phyloP scores from a whole-genome alignment of 2,329 filamentous ascomycete species.

The Dactylonectria estremocensis region DNA sequence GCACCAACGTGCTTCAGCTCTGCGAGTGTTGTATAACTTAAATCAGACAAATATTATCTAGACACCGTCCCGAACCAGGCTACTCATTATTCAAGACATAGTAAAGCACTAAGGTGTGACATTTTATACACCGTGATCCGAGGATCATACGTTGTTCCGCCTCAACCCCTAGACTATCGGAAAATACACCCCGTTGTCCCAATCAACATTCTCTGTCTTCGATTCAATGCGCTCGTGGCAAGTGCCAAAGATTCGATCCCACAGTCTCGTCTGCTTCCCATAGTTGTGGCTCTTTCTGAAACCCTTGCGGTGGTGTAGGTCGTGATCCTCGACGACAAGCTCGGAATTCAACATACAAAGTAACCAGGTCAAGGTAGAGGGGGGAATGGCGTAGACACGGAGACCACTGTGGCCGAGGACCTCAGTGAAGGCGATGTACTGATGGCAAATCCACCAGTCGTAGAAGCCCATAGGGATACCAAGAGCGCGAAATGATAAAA shows the following conservation, averaged over 20 bases:
- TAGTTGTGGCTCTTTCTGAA: constrained; percentile 39
- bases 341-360: constrained; percentile 16
- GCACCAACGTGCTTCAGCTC: no score
- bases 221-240: constrained; percentile 32
- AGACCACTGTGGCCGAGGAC: constrained; percentile 36
- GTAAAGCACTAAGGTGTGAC: background rate
- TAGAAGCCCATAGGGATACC: constrained; percentile 33
- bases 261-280: constrained; percentile 34
- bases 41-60: no score
- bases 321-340: constrained; percentile 35
- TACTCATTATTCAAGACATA: background rate
- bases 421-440: constrained; percentile 38
- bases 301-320: constrained; percentile 35
- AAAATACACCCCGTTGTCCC: constrained; percentile 27
- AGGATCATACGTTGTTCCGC: background rate
- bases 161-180: constrained; percentile 14
- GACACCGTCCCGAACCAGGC: no score
- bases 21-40: no score
- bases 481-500: constrained; percentile 23
- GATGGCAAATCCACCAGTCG: constrained; percentile 39
- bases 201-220: constrained; percentile 24
- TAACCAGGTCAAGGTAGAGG: constrained; percentile 29
- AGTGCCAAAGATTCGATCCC: constrained; percentile 34
- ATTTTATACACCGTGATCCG: background rate
- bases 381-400: constrained; percentile 28